Base-by-base conservation (phyloP, 176 grass and related monocot species). In the Dendrocalamus sinicus region DNA sequence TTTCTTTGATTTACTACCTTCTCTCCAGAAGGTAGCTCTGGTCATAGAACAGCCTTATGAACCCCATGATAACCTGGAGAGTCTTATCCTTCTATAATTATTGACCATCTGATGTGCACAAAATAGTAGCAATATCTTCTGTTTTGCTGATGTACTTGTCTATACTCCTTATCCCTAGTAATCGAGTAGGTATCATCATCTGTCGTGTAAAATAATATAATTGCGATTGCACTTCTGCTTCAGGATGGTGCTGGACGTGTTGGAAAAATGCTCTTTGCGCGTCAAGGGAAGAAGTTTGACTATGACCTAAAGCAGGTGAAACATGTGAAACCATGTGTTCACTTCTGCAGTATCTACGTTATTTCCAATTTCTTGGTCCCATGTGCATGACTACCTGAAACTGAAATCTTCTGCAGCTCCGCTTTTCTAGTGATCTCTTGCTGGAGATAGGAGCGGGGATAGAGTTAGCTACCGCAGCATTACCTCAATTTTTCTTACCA, bases 281-380 rank as follows among this genome's bases (percentile, higher is more conserved):
- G 96, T 20, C 96, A 99, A 92, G 96, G 96, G 66, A 99, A 90
- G 81, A 99, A 99, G 85, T 99, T 99, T 88, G 96, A 99, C 82
- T 88, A 99, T 89, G 96, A 99, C 86, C 75, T 99, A 77, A 99
- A 99, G 87, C 96, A 99, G 96, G 96, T 99, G 83, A 62, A 77
- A 73, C 66, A 73, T 44, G 0, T 37, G 40, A 43, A 62, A 77
- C 11, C 55, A 77, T 70, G 57, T 62, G 30, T 43, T 10, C 55
- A 65, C 54, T 77, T 83, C 35, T 59, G 4, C 24, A 51, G 48
- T 47, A 20, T 48, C 26, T 39, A 26, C 43, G 10, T 40, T 43
- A 26, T 69, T 73, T 78, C 35, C 6, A 54, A 60, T 66, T 78
- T 83, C 20, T 54, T 66, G 46, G 75, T 75, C 30, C 32, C 32